Percentiles rank a stretch among this genome's conserved stretches.
phyloP scores from a whole-genome alignment of 495 filamentous ascomycete species.

The Collariella sp. region DNA sequence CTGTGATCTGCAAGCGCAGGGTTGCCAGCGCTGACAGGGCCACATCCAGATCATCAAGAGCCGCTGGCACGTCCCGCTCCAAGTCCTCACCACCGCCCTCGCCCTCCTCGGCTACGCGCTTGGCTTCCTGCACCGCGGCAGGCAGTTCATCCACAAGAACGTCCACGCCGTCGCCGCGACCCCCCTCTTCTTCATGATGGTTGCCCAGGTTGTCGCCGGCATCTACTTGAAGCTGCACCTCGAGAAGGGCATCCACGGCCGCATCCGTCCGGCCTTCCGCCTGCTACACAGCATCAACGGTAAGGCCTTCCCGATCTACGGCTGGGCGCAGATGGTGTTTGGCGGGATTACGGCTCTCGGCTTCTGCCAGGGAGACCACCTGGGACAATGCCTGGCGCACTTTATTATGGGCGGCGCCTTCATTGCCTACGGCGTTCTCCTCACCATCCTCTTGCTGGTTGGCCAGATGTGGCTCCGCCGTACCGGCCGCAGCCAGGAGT shows the following conservation, averaged over 20 bases:
- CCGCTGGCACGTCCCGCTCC: constrained; percentile 89
- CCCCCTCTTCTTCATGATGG: constrained; percentile 66
- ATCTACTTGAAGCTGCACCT: constrained; percentile 86
- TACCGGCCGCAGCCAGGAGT: constrained; percentile 87
- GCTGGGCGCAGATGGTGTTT: constrained; percentile 95
- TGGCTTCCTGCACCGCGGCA: constrained; percentile 81
- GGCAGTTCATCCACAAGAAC: constrained; percentile 70
- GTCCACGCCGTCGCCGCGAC: constrained; percentile 76
- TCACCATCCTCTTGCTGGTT: constrained; percentile 79
- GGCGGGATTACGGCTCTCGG: constrained; percentile 88
- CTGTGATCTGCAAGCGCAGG: not conserved
- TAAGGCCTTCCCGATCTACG: constrained; percentile 74
- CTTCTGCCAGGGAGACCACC: constrained; percentile 87
- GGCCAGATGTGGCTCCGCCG: constrained; percentile 81
- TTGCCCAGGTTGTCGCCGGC: constrained; percentile 69
- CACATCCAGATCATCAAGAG: constrained; percentile 66
- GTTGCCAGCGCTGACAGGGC: constrained; percentile 1
- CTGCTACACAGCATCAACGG: constrained; percentile 71
- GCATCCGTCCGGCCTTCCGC: constrained; percentile 64
- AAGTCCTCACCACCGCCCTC: constrained; percentile 63
- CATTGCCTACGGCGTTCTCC: constrained; percentile 82
- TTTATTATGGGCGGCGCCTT: constrained; percentile 99
- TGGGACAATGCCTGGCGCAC: constrained; percentile 90
- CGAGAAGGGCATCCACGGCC: constrained; percentile 69
- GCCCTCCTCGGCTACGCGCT: constrained; percentile 82